Percentiles rank a stretch among this genome's conserved stretches.
Conservation (phyloP, 1,139 yeast species). For the Pneumocystis jirovecii region DNA sequence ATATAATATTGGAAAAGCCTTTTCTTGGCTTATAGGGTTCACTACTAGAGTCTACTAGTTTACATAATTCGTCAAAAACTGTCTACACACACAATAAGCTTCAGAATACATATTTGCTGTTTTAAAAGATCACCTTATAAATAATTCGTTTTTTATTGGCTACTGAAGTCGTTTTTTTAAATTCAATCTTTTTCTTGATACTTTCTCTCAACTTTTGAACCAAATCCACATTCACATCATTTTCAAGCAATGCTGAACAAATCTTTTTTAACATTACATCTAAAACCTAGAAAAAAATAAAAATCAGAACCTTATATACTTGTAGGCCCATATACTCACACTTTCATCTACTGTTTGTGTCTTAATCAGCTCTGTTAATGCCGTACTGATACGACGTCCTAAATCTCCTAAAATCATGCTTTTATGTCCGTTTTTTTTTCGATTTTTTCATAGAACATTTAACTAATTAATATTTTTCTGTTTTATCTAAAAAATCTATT, state of each 20-base stretch:
- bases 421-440: neutral
- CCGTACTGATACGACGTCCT: slow-evolving; percentile 69
- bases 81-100: slow-evolving; percentile 25
- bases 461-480: neutral
- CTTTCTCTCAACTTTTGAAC: slow-evolving; percentile 67
- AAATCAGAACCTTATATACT: neutral
- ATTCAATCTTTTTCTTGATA: slow-evolving; percentile 43
- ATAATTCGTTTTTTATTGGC: slow-evolving; percentile 57
- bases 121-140: slow-evolving; percentile 35
- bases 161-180: slow-evolving; percentile 37
- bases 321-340: slow-evolving; percentile 15
- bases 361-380: slow-evolving; percentile 55
- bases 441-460: neutral
- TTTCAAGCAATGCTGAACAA: slow-evolving; percentile 74
- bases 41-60: slow-evolving; percentile 52
- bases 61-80: slow-evolving; percentile 81
- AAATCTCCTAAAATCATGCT: slow-evolving; percentile 90
- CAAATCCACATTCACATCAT: slow-evolving; percentile 78
- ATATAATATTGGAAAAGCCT: slow-evolving; percentile 55
- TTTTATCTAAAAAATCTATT: neutral
- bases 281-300: slow-evolving; percentile 28
- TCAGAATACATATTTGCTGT: neutral
- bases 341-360: slow-evolving; percentile 45
- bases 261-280: slow-evolving; percentile 70
- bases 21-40: slow-evolving; percentile 79